Base-by-base conservation (phyloP, 1,284 basidiomycete genomes). In the Hemileia vastatrix region DNA sequence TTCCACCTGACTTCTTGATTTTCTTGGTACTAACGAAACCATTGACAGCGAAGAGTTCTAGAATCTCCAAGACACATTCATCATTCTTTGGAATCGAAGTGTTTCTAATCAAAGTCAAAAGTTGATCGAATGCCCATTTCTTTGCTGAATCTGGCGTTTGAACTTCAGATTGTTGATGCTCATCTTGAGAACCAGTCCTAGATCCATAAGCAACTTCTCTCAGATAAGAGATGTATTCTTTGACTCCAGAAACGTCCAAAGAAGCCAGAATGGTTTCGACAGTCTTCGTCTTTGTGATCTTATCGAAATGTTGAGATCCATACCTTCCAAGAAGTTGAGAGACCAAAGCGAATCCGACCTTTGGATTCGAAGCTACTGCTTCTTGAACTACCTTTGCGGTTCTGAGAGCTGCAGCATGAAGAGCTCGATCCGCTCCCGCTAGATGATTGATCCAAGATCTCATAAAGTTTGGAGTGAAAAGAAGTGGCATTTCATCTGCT, bases 381-480 rank as follows among this genome's bases (percentile, higher is more conserved):
- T 81, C 78, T 70, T 88, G 86, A 15, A 95, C 84, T 67, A 86
- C 84, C 49, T 82, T 81, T 1, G 73, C 71, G 0, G 71, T 66
- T 13, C 87, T 84, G 60, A 82, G 81, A 1, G 92, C 90, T 23
- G 87, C 85, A 76, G 89, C 91, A 79, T 96, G 90, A 33, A 96
- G 78, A 74, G 91, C 85, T 59, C 92, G 83, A 76, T 96, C 91
- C 58, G 82, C 81, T 60, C 87, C 86, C 0, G 89, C 86, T 19
- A 98, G 82, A 73, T 97, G 91, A 76, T 94, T 95, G 68, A 95
- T 93, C 88, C 92, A 94, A 44, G 87, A 87, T 48, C 91, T 86
- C 88, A 97, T 93, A 71, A 96, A 90, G 76, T 96, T 94, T 70
- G 87, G 86, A 9, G 90, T 94, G 77, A 97, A 95, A 18, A 97